phyloP scores from a whole-genome alignment of 2,329 filamentous ascomycete species.

The Lasiodiplodia hormozganensis region DNA sequence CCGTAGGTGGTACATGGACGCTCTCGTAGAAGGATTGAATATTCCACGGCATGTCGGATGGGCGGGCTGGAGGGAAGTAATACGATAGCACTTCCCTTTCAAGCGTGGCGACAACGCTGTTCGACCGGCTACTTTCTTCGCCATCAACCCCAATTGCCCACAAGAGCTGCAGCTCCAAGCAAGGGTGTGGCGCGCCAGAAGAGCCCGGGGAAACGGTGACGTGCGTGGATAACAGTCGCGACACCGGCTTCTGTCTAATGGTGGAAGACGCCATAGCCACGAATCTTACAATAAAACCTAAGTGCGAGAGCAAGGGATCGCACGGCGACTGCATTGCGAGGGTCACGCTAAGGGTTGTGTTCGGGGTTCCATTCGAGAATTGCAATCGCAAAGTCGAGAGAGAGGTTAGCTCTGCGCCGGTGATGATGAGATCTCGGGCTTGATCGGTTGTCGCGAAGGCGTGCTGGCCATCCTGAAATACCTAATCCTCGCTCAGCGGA shows the following conservation, averaged over 20 bases:
- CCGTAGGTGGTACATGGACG: slow-evolving; percentile 65
- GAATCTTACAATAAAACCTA: slow-evolving; percentile 12
- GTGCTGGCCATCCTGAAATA: neutral
- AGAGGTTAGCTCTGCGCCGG: neutral
- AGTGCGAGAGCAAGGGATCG: neutral
- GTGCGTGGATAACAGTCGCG: neutral
- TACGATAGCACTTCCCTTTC: slow-evolving; percentile 9
- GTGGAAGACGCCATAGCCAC: neutral
- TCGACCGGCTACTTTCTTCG: neutral
- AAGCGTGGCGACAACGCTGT: neutral
- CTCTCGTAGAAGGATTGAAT: slow-evolving; percentile 72
- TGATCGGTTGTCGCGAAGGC: neutral
- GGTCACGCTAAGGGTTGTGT: slow-evolving; percentile 1
- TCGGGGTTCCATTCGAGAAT: neutral
- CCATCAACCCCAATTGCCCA: slow-evolving; percentile 11
- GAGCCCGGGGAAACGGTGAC: neutral
- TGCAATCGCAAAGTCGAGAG: neutral
- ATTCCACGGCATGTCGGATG: slow-evolving; percentile 49
- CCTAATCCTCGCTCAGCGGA: neutral
- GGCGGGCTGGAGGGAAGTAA: neutral
- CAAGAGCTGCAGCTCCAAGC: slow-evolving; percentile 2
- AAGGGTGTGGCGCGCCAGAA: neutral
- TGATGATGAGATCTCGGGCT: neutral
- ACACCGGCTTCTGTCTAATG: neutral
- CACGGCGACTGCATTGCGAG: neutral